Evolutionary conservation across 2,329 filamentous ascomycete species (phyloP), one percentile per base, ranked within the genome.

Genomic region (Paraphaeosphaeria minitans): DNA sequence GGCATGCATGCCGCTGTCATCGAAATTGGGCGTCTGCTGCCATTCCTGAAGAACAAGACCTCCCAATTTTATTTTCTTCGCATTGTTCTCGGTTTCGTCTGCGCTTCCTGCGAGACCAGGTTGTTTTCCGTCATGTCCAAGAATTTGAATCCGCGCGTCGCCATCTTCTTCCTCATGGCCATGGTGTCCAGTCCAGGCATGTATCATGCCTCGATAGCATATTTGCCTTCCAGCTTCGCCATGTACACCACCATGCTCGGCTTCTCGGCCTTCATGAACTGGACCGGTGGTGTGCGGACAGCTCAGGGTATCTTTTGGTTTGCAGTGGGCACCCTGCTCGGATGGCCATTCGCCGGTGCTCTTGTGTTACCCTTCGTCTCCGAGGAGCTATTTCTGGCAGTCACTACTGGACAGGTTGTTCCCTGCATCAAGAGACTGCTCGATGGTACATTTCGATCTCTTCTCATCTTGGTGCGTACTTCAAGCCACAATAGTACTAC

Each of bases 231-330:
- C 9, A 97, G 90, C 76, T 99, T 99, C 72, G 90, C 95, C 71
- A 99, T 99, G 95, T 97, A 96, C 75, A 91, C 88, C 59, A 88
- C 87, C 14, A 95, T 95, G 84, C 81, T 98, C 8, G 95, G 93
- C 12, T 86, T 93, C 56, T 86, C 93, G 1, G 87, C 92, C 0
- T 99, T 98, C 76, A 90, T 99, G 85, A 91, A 97, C 77, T 95
- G 91, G 89, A 85, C 85, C 39, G 89, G 88, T 21, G 91, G 92
- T 0, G 80, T 93, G 47, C 91, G 89, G 75, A 96, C 92, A 0
- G 88, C 91, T 0, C 84, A 87, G 71, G 95, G 92, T 39, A 92
- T 99, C 61, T 89, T 91, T 77, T 97, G 92, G 89, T 96, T 98
- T 72, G 92, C 91, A 14, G 80, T 92, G 9, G 95, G 92, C 33